phyloP scores from a whole-genome alignment of 306 rosid species.

The Rosa lucieae region DNA sequence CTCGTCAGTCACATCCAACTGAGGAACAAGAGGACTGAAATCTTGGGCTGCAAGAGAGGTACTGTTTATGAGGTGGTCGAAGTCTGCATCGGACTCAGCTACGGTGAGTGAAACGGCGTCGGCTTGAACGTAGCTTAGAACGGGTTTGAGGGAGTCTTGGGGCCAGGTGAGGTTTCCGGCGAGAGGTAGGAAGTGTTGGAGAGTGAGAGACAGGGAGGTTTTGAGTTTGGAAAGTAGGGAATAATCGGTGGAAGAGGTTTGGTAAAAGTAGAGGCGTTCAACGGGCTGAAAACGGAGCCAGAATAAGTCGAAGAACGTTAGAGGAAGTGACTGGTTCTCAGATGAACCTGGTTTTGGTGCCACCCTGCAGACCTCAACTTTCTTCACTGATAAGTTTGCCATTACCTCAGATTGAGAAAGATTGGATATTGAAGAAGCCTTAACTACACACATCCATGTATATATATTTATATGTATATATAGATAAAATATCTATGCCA shows the following conservation, averaged over 20 bases:
- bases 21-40: conserved; percentile 25
- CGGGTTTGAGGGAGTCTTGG: conserved; percentile 29
- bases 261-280: conserved; percentile 43
- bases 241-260: conserved; percentile 18
- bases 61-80: conserved; percentile 21
- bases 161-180: conserved; percentile 52
- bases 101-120: conserved; percentile 28
- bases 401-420: too few relatives aligned
- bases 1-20: conserved; percentile 13
- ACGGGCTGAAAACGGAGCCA: conserved; percentile 34
- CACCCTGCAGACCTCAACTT: background rate
- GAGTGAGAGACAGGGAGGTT: conserved; percentile 48
- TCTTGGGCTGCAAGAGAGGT: background rate
- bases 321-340: conserved; percentile 21
- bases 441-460: too few relatives aligned
- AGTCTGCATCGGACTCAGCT: conserved; percentile 35
- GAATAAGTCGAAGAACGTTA: conserved; percentile 43
- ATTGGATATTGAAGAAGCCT: too few relatives aligned
- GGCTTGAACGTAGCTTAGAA: conserved; percentile 25
- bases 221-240: conserved; percentile 40
- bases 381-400: background rate
- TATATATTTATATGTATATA: too few relatives aligned
- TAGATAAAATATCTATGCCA: too few relatives aligned
- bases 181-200: conserved; percentile 47
- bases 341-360: background rate